These are phyloP conservation scores for Malassezia cuniculi DNA, from an alignment of 1,284 basidiomycete species.

Conservation along the genomic window DNA sequence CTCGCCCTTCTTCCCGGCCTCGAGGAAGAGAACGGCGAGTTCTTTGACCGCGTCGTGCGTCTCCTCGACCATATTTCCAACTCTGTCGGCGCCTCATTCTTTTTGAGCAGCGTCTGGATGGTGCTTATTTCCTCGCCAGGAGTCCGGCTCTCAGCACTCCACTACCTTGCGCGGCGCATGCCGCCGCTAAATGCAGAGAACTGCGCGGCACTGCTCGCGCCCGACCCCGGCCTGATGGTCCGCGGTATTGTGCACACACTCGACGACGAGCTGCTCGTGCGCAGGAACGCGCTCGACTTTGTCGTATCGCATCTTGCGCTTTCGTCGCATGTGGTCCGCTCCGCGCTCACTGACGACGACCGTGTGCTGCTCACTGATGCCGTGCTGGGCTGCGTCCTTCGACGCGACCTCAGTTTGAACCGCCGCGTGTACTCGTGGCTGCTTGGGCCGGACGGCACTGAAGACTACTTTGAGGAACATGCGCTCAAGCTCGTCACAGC, in stretches of 20 bases:
- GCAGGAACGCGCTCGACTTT: conserved; percentile 34
- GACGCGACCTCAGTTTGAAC: conserved; percentile 82
- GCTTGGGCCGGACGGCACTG: conserved; percentile 63
- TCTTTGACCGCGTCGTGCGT: conserved; percentile 80
- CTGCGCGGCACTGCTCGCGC: conserved; percentile 47
- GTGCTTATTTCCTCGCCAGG: conserved; percentile 78
- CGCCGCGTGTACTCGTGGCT: conserved; percentile 87
- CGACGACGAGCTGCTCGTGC: conserved; percentile 57
- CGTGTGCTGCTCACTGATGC: conserved; percentile 28
- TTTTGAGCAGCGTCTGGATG: conserved; percentile 88
- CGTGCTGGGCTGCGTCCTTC: conserved; percentile 49
- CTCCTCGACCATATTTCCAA: conserved; percentile 70
- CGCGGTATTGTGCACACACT: conserved; percentile 76
- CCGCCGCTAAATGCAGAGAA: conserved; percentile 46
- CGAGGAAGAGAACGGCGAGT: conserved; percentile 47
- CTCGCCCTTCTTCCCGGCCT: conserved; percentile 66
- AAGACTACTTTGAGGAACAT: conserved; percentile 34
- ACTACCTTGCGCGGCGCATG: conserved; percentile 68
- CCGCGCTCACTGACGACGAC: conserved; percentile 16
- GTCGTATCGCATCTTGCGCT: conserved; percentile 28
- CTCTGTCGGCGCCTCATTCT: conserved; percentile 59
- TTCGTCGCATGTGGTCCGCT: conserved; percentile 18
- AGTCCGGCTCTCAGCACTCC: conserved; percentile 71
- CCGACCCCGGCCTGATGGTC: conserved; percentile 81
- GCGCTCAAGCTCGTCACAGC: conserved; percentile 19